These are phyloP conservation scores for Arthrobotrys musiformis DNA, from an alignment of 2,329 filamentous ascomycete species.

Conservation along the genomic window DNA sequence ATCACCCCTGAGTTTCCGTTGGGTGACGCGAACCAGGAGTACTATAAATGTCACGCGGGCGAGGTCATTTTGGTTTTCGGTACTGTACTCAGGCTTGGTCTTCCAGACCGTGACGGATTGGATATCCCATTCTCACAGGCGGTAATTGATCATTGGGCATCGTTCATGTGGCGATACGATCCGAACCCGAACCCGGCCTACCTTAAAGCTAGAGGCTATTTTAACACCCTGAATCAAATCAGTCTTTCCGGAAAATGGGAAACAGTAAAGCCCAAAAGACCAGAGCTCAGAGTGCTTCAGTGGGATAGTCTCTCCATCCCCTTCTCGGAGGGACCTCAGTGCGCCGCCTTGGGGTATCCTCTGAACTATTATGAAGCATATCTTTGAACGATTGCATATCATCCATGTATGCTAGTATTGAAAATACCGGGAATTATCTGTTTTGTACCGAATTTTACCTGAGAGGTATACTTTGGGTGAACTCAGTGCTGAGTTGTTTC, in stretches of 20 bases:
- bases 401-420: too few species aligned
- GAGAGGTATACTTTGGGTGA: too few species aligned
- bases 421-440: too few species aligned
- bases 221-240: slow-evolving; percentile 60
- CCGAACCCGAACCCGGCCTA: slow-evolving; percentile 61
- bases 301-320: slow-evolving; percentile 10
- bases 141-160: slow-evolving; percentile 62
- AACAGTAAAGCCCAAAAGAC: slow-evolving; percentile 12
- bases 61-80: slow-evolving; percentile 64
- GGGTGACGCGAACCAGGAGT: slow-evolving; percentile 62
- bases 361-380: slow-evolving; percentile 26
- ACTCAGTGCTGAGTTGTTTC: too few species aligned
- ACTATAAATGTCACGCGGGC: slow-evolving; percentile 64
- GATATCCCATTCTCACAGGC: slow-evolving; percentile 62
- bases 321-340: slow-evolving; percentile 31
- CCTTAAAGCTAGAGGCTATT: slow-evolving; percentile 60
- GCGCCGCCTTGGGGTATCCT: slow-evolving; percentile 12
- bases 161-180: slow-evolving; percentile 61
- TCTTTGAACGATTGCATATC: not conserved
- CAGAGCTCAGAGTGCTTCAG: slow-evolving; percentile 28
- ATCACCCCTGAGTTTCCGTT: slow-evolving; percentile 59
- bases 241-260: slow-evolving; percentile 60
- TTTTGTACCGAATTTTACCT: too few species aligned
- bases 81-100: slow-evolving; percentile 60
- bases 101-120: slow-evolving; percentile 62